Evolutionary conservation across 73 alveolate genomes (phyloP).

Genomic region (Blepharisma japonicum): DNA sequence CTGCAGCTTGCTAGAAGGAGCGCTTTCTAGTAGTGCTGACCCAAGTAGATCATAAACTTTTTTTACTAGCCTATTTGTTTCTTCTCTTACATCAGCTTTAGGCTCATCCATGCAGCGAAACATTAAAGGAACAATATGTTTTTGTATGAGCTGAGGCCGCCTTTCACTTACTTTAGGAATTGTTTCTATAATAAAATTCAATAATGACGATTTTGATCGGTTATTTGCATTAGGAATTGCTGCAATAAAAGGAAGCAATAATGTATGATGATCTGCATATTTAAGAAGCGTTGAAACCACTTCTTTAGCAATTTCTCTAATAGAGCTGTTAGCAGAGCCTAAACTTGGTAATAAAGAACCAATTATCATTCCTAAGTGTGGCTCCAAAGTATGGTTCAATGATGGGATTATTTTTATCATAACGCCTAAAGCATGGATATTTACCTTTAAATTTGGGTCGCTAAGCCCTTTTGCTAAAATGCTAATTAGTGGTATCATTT

Average conservation of each 20-base stretch:
- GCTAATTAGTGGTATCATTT: constrained; percentile 1
- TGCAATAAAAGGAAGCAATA: neutral
- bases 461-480: constrained; percentile 14
- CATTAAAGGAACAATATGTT: neutral
- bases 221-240: constrained; percentile 14
- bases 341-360: neutral
- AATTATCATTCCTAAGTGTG: neutral
- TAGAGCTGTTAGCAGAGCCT: constrained; percentile 26
- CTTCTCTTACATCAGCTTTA: constrained; percentile 7
- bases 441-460: constrained; percentile 26
- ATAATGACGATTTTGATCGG: neutral
- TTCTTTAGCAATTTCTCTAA: constrained; percentile 25
- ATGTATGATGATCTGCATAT: neutral
- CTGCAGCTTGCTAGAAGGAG: constrained; percentile 13
- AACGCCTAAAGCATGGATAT: constrained; percentile 9
- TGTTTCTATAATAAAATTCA: neutral
- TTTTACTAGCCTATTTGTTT: neutral
- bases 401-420: neutral
- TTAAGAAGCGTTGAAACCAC: neutral
- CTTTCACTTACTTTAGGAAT: neutral
- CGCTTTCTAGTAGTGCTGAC: neutral
- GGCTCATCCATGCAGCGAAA: neutral
- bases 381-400: neutral
- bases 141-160: neutral
- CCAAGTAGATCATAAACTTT: neutral